Conservation (phyloP, 768 basidiomycete genomes). For the Tulasnella sp. region DNA sequence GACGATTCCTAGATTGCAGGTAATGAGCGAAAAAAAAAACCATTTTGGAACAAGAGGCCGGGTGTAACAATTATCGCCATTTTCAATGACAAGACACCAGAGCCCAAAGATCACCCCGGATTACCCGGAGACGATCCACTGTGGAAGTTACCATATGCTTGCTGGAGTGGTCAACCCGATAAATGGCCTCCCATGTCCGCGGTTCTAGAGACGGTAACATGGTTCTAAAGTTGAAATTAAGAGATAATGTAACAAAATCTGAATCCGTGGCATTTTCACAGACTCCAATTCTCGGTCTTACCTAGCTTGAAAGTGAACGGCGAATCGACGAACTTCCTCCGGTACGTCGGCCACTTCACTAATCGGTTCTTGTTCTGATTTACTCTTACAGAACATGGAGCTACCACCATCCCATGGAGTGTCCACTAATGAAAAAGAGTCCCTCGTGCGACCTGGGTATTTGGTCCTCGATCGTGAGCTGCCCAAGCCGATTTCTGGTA, state of each 20-base stretch:
- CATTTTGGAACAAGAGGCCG: not conserved
- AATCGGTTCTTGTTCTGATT: too few relatives aligned
- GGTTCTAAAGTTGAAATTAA: too few relatives aligned
- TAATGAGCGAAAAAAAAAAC: not conserved
- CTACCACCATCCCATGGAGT: too few relatives aligned
- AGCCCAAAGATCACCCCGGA: not conserved
- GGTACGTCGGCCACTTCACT: not conserved
- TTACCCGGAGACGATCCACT: not conserved
- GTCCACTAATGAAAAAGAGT: not conserved
- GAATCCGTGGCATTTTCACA: not conserved
- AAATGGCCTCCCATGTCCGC: not conserved
- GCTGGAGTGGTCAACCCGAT: not conserved
- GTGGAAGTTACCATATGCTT: not conserved
- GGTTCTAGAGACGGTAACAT: not conserved
- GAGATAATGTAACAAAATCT: too few relatives aligned
- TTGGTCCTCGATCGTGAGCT: not conserved
- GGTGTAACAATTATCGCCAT: not conserved
- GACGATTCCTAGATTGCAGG: not conserved
- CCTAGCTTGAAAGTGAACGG: not conserved
- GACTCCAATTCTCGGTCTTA: not conserved
- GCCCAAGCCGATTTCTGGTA: not conserved
- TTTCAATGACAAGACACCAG: not conserved
- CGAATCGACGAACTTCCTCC: not conserved
- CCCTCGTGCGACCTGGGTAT: not conserved
- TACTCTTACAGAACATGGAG: too few relatives aligned